phyloP scores from a whole-genome alignment of 2,329 filamentous ascomycete species.

The Xylariales sp. region DNA sequence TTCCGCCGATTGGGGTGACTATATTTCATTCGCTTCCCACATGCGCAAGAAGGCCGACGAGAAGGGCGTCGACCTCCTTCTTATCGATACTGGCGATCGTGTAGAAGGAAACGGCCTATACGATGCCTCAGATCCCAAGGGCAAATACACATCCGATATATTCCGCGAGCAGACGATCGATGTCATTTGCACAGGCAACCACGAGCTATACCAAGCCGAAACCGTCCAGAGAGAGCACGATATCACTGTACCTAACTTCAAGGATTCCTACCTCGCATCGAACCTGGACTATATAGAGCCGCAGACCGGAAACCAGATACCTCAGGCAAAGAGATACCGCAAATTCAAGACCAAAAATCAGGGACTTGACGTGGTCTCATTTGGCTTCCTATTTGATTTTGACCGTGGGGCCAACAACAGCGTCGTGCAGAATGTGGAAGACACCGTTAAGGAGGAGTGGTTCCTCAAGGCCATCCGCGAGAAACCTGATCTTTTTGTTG shows the following conservation, averaged over 20 bases:
- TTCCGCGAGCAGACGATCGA: slow-evolving; percentile 80
- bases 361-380: slow-evolving; percentile 76
- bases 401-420: slow-evolving; percentile 88
- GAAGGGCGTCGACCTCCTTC: slow-evolving; percentile 75
- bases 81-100: slow-evolving; percentile 93
- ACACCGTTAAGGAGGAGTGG: slow-evolving; percentile 81
- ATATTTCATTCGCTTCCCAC: slow-evolving; percentile 85
- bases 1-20: slow-evolving; percentile 96
- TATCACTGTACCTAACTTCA: slow-evolving; percentile 78
- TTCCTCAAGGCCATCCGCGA: slow-evolving; percentile 83
- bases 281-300: slow-evolving; percentile 86
- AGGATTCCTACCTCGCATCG: slow-evolving; percentile 77
- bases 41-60: slow-evolving; percentile 75
- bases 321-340: slow-evolving; percentile 77
- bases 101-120: slow-evolving; percentile 94
- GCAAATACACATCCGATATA: slow-evolving; percentile 83
- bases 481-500: slow-evolving; percentile 81
- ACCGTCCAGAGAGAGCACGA: slow-evolving; percentile 75
- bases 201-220: slow-evolving; percentile 83
- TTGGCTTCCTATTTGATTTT: slow-evolving; percentile 96
- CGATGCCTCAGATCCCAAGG: slow-evolving; percentile 83
- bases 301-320: slow-evolving; percentile 63
- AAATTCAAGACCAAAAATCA: slow-evolving; percentile 92
- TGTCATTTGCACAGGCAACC: slow-evolving; percentile 83
- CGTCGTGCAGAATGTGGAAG: slow-evolving; percentile 71